Percentiles rank a stretch among this genome's conserved stretches.
phyloP scores from a whole-genome alignment of 805 yeast genomes.

The Ogataea paraovalis region DNA sequence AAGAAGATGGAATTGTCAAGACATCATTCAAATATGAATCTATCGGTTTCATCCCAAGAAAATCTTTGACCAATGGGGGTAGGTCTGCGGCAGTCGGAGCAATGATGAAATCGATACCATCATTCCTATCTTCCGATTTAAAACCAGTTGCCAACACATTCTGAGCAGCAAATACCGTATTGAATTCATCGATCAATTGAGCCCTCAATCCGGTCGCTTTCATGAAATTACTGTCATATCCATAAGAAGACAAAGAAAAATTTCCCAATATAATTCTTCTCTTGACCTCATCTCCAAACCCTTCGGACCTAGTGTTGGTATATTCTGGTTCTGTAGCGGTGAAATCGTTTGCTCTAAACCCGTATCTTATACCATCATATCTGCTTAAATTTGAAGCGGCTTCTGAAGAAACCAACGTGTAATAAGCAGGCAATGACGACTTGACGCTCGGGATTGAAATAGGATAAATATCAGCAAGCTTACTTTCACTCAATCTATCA shows the following conservation, averaged over 20 bases:
- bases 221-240: constrained; percentile 66
- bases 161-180: constrained; percentile 51
- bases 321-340: constrained; percentile 35
- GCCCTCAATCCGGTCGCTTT: constrained; percentile 70
- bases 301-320: constrained; percentile 55
- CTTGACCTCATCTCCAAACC: constrained; percentile 81
- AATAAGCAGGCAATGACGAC: constrained; percentile 72
- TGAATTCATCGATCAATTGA: constrained; percentile 59
- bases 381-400: constrained; percentile 90
- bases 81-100: constrained; percentile 64
- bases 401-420: constrained; percentile 86
- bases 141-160: constrained; percentile 36
- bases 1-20: constrained; percentile 82
- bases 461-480: constrained; percentile 51
- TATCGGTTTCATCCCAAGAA: constrained; percentile 34
- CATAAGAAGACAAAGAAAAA: constrained; percentile 75
- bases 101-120: constrained; percentile 61
- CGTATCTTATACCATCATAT: constrained; percentile 88
- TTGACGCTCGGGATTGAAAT: constrained; percentile 71
- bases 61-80: constrained; percentile 39
- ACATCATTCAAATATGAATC: constrained; percentile 76
- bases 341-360: constrained; percentile 41
- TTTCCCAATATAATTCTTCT: constrained; percentile 83
- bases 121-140: constrained; percentile 22
- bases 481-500: constrained; percentile 38